A percentile compares a stretch with the other conserved stretches of the same genome.
Evolutionary conservation across 2,329 filamentous ascomycete species (phyloP).

Genomic region (Talaromyces funiculosus): DNA sequence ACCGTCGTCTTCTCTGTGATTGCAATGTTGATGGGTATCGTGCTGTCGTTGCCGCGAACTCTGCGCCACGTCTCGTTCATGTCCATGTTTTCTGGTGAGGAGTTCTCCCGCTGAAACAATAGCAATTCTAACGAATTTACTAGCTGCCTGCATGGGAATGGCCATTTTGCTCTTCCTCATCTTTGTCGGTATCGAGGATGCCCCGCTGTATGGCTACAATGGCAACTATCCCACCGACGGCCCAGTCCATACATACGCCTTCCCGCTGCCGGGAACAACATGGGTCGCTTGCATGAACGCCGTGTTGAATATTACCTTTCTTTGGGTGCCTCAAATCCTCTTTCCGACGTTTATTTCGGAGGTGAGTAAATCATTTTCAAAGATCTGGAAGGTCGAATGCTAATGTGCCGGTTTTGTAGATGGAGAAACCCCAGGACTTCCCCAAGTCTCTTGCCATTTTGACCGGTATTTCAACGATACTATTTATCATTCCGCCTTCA

Average conservation of each 20-base stretch:
- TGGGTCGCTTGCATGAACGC: conserved; percentile 48
- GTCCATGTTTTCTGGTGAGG: conserved; percentile 43
- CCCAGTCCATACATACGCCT: conserved; percentile 43
- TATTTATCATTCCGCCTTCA: conserved; percentile 47
- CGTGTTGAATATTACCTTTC: conserved; percentile 46
- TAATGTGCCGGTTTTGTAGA: neutral
- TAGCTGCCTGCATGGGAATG: conserved; percentile 44
- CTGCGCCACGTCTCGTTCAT: conserved; percentile 47
- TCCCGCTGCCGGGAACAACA: conserved; percentile 42
- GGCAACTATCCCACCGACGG: conserved; percentile 43
- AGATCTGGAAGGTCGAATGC: neutral
- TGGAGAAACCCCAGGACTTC: conserved; percentile 42
- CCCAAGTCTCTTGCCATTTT: conserved; percentile 47
- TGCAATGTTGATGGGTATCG: conserved; percentile 41
- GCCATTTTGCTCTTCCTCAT: conserved; percentile 48
- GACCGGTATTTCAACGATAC: conserved; percentile 39
- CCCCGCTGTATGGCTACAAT: conserved; percentile 43
- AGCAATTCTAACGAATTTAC: neutral
- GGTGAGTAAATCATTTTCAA: conserved; percentile 27
- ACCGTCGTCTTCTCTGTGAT: conserved; percentile 48
- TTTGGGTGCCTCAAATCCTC: conserved; percentile 49
- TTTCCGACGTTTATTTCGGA: conserved; percentile 50
- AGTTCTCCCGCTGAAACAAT: neutral
- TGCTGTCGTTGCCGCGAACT: conserved; percentile 44
- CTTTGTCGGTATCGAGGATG: conserved; percentile 44